These are phyloP conservation scores for Fremontodendron californicum DNA, from an alignment of 345 rosid species.

Conservation along the genomic window DNA sequence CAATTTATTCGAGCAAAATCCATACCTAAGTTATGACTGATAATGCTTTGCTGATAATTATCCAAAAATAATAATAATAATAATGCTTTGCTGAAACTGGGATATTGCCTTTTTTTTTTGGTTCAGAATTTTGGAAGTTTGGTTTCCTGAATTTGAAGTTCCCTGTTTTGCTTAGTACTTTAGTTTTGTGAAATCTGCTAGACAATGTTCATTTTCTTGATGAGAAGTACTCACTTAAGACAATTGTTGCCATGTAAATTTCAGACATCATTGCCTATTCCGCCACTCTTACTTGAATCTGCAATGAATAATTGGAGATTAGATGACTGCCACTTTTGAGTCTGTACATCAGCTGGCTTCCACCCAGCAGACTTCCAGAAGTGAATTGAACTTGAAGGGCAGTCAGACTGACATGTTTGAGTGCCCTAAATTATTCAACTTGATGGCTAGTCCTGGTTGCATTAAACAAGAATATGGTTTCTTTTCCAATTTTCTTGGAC, in stretches of 20 bases:
- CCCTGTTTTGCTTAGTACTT: background rate
- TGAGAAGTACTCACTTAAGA: no score
- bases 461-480: no score
- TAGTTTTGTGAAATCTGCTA: background rate
- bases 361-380: no score
- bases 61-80: no score
- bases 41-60: background rate
- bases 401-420: no score
- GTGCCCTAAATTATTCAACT: no score
- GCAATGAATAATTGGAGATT: background rate
- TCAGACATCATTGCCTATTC: background rate
- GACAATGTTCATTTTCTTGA: background rate
- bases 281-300: background rate
- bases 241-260: background rate
- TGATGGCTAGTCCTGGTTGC: no score
- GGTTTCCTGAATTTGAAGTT: background rate
- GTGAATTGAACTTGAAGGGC: no score
- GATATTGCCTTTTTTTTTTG: background rate
- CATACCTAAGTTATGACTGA: conserved; percentile 51
- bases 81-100: conserved; percentile 1
- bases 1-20: conserved; percentile 66
- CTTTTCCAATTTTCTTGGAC: no score
- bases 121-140: conserved; percentile 3
- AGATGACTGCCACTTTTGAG: no score
- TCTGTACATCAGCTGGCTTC: no score